Conservation (phyloP, 257 asterid genomes). For the Nicotiana paniculata region DNA sequence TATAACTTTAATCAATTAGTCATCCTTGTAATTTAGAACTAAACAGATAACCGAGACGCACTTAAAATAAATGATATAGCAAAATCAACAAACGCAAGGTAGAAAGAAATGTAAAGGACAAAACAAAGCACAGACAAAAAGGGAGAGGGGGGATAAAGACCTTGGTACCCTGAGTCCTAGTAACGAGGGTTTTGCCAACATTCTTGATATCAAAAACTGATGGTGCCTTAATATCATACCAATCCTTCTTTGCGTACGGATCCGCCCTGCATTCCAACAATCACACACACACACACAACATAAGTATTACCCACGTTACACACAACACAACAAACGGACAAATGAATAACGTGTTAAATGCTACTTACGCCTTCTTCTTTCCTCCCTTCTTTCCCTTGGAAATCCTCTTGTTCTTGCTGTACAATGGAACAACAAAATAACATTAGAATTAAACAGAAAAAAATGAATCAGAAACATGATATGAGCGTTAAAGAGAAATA, state of each 20-base stretch:
- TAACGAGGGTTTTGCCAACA: neutral
- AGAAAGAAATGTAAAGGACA: neutral
- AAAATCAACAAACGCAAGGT: neutral
- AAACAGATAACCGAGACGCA: neutral
- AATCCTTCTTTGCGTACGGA: constrained; percentile 2
- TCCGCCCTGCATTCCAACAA: neutral
- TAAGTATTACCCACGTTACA: neutral
- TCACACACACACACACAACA: neutral
- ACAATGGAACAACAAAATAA: neutral
- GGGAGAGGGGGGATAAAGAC: neutral
- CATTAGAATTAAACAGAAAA: neutral
- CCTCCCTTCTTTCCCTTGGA: constrained; percentile 7
- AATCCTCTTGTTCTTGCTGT: constrained; percentile 1
- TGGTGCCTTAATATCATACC: constrained; percentile 5
- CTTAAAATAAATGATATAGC: neutral
- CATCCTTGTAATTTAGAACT: neutral
- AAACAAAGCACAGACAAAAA: neutral
- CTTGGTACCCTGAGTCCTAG: constrained; percentile 6
- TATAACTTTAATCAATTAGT: neutral
- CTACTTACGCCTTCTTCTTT: constrained; percentile 12
- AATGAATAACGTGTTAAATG: neutral
- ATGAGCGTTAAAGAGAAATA: neutral
- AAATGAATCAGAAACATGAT: neutral
- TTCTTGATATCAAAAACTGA: constrained; percentile 2
- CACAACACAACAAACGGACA: neutral